Evolutionary conservation across 495 filamentous ascomycete genomes (phyloP).

Genomic region (Penicillium chermesinum): DNA sequence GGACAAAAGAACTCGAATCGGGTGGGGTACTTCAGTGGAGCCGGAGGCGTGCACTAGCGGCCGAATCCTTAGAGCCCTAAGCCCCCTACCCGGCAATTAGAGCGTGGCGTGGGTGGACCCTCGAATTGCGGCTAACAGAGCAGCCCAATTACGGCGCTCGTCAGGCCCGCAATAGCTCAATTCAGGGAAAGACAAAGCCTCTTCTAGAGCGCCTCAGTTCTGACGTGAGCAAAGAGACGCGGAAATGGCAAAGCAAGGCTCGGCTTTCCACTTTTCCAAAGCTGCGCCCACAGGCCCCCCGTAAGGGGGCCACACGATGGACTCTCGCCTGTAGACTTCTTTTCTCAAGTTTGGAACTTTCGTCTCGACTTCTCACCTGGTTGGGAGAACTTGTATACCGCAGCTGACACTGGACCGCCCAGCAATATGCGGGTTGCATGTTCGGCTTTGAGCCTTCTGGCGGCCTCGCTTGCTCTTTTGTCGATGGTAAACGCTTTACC

Average conservation of each 20-base stretch:
- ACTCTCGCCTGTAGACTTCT: not conserved
- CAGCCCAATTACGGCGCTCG: not conserved
- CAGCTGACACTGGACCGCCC: not conserved
- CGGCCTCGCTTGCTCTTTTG: not conserved
- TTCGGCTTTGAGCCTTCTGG: not conserved
- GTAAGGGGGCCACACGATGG: not conserved
- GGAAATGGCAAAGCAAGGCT: not conserved
- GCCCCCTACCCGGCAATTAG: not conserved
- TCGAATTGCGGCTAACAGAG: not conserved
- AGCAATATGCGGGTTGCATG: not conserved
- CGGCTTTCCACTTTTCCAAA: not conserved
- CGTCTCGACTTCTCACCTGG: not conserved
- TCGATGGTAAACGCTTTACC: not conserved
- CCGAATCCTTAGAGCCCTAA: not conserved
- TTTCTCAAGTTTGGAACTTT: too few species aligned
- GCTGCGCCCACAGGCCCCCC: too few species aligned
- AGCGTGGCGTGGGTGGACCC: not conserved
- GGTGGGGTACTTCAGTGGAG: too few species aligned
- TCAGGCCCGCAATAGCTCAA: not conserved
- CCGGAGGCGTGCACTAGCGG: too few species aligned
- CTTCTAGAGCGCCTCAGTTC: not conserved
- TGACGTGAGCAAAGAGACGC: not conserved
- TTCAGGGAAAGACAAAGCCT: not conserved
- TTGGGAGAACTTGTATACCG: not conserved
- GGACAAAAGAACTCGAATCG: too few species aligned